These are phyloP conservation scores for Leccinum incarnatum DNA, from an alignment of 768 basidiomycete species.

Conservation along the genomic window DNA sequence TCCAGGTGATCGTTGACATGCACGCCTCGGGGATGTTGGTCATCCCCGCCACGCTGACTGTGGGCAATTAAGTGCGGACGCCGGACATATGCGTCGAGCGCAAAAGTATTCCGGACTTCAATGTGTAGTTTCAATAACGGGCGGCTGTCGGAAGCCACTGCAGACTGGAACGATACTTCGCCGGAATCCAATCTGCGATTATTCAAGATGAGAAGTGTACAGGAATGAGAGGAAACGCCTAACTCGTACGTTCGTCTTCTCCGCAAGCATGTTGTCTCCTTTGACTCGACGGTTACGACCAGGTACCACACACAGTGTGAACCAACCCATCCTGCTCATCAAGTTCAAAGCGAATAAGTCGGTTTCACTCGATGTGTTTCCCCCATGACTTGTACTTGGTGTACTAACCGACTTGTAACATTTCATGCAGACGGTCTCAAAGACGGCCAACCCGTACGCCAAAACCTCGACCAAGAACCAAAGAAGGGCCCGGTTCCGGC, in stretches of 20 bases:
- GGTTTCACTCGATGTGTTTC: constrained; percentile 76
- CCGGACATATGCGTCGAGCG: constrained; percentile 96
- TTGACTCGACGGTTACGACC: constrained; percentile 4
- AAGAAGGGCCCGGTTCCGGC: constrained; percentile 37
- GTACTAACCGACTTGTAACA: background rate
- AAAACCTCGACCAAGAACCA: constrained; percentile 57
- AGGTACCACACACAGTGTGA: constrained; percentile 94
- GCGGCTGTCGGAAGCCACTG: constrained; percentile 41
- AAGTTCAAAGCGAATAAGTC: constrained; percentile 98
- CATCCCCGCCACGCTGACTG: constrained; percentile 86
- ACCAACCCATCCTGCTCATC: constrained; percentile 83
- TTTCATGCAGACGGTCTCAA: constrained; percentile 51
- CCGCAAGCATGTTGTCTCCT: background rate
- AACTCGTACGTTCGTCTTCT: constrained; percentile 47
- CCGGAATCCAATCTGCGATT: too few relatives aligned
- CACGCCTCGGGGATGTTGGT: constrained; percentile 79
- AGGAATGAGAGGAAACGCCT: too few relatives aligned
- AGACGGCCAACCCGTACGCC: constrained; percentile 59
- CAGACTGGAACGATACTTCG: too few relatives aligned
- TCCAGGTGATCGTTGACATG: constrained; percentile 92
- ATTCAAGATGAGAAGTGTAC: too few relatives aligned
- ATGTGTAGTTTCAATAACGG: constrained; percentile 92
- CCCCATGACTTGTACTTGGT: background rate
- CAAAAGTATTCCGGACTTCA: constrained; percentile 88
- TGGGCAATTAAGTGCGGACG: constrained; percentile 94